Evolutionary conservation across 2,329 filamentous ascomycete genomes (phyloP).

Genomic region (Coniochaeta hoffmannii): DNA sequence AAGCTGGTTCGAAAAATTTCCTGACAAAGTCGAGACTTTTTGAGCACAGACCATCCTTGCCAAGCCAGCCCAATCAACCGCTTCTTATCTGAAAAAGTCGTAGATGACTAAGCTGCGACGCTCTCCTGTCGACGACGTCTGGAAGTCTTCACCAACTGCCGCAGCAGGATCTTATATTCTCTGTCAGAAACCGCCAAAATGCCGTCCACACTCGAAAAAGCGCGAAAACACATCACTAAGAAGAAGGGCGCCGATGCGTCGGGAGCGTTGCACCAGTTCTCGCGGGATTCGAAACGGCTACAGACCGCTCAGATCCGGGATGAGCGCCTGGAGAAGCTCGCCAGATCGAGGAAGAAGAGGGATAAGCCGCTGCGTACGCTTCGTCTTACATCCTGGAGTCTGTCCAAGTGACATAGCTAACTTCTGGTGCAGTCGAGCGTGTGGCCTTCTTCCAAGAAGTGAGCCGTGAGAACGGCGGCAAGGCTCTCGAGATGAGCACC

Average conservation of each 20-base stretch:
- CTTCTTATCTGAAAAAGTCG: background rate
- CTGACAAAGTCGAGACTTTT: slow-evolving; percentile 3
- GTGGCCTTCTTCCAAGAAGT: slow-evolving; percentile 66
- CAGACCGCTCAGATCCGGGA: slow-evolving; percentile 75
- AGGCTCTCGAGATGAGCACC: slow-evolving; percentile 44
- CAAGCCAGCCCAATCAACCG: slow-evolving; percentile 8
- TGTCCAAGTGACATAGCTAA: background rate
- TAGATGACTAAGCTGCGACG: background rate
- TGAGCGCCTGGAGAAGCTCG: slow-evolving; percentile 69
- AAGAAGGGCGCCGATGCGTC: slow-evolving; percentile 71
- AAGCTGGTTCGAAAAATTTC: slow-evolving; percentile 9
- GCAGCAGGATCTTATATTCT: background rate
- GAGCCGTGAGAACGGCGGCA: slow-evolving; percentile 41
- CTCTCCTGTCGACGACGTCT: background rate
- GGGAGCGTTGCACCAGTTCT: slow-evolving; percentile 71
- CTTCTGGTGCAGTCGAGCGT: slow-evolving; percentile 47
- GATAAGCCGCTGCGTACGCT: slow-evolving; percentile 65
- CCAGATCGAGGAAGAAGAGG: slow-evolving; percentile 60
- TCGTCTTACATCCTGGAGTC: background rate
- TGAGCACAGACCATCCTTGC: background rate
- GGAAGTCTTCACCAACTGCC: background rate
- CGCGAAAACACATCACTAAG: slow-evolving; percentile 82
- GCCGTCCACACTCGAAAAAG: slow-evolving; percentile 73
- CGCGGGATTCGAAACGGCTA: slow-evolving; percentile 75
- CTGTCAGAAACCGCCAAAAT: slow-evolving; percentile 33